Percentiles rank a stretch among this genome's conserved stretches.
phyloP scores from a whole-genome alignment of 2,329 filamentous ascomycete species.

The Xylaria hypoxylon region DNA sequence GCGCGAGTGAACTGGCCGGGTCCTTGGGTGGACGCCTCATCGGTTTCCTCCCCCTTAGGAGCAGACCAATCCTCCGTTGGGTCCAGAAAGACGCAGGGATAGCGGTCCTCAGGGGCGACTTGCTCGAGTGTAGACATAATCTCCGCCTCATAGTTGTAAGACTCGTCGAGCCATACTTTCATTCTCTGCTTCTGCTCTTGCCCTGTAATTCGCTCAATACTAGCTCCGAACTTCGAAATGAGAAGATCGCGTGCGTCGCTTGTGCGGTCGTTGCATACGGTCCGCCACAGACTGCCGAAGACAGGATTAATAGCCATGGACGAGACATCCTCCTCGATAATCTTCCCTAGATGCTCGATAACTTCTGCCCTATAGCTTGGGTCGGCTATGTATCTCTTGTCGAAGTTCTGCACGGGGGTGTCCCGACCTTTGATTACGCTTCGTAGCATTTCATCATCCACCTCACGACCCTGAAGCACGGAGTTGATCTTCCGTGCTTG shows the following conservation, averaged over 20 bases:
- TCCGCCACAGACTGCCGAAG: constrained; percentile 62
- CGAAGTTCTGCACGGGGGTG: constrained; percentile 49
- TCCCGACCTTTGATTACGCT: constrained; percentile 22
- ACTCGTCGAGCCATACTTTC: constrained; percentile 42
- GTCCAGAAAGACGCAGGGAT: constrained; percentile 63
- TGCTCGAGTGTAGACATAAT: constrained; percentile 54
- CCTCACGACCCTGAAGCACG: not conserved
- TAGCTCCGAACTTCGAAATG: not conserved
- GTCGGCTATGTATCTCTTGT: constrained; percentile 56
- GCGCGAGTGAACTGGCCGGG: constrained; percentile 54
- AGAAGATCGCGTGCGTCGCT: constrained; percentile 52
- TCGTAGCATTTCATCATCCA: constrained; percentile 15
- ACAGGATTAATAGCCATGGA: constrained; percentile 62
- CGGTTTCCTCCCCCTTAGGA: constrained; percentile 15
- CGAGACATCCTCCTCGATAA: constrained; percentile 58
- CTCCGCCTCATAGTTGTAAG: constrained; percentile 48
- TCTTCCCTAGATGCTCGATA: constrained; percentile 54
- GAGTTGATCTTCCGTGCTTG: not conserved
- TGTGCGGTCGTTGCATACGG: constrained; percentile 60
- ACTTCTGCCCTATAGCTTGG: constrained; percentile 55
- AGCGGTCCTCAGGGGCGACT: constrained; percentile 55
- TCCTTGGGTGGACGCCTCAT: constrained; percentile 37
- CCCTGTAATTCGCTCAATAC: not conserved
- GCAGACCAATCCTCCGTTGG: constrained; percentile 57
- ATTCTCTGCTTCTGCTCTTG: constrained; percentile 1